phyloP scores from a whole-genome alignment of 2,329 filamentous ascomycete species.

The Alternaria sp. region DNA sequence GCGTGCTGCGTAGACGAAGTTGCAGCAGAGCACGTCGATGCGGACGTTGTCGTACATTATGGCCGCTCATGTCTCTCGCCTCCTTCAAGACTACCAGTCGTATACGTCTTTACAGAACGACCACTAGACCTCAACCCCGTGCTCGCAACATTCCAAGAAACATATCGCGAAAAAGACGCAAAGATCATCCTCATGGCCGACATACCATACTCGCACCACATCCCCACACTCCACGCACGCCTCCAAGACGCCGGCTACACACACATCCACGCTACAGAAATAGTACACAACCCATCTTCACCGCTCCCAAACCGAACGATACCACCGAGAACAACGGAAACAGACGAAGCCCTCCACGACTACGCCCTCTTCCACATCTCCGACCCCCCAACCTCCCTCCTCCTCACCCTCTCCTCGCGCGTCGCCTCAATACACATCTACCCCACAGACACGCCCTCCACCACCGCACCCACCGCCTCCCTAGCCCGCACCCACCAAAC shows the following conservation, averaged over 20 bases:
- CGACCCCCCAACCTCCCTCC: slow-evolving; percentile 78
- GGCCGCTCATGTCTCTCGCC: slow-evolving; percentile 91
- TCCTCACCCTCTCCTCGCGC: slow-evolving; percentile 85
- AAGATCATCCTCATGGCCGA: slow-evolving; percentile 87
- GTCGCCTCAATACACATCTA: slow-evolving; percentile 81
- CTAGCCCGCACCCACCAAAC: slow-evolving; percentile 61
- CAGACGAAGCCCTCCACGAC: slow-evolving; percentile 61
- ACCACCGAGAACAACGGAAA: slow-evolving; percentile 56
- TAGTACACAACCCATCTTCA: slow-evolving; percentile 80
- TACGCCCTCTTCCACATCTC: slow-evolving; percentile 87
- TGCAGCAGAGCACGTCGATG: slow-evolving; percentile 89
- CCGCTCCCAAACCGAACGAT: slow-evolving; percentile 83
- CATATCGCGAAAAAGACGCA: slow-evolving; percentile 68
- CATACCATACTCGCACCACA: slow-evolving; percentile 81
- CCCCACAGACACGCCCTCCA: slow-evolving; percentile 57
- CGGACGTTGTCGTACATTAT: slow-evolving; percentile 93
- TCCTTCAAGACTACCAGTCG: slow-evolving; percentile 82
- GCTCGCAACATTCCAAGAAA: slow-evolving; percentile 67
- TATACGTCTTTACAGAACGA: slow-evolving; percentile 86
- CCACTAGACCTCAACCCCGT: slow-evolving; percentile 68
- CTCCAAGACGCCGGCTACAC: slow-evolving; percentile 72
- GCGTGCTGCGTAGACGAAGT: slow-evolving; percentile 97
- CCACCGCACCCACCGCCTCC: slow-evolving; percentile 41
- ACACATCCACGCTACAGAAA: slow-evolving; percentile 70
- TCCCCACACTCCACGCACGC: slow-evolving; percentile 62